Evolutionary conservation across 2,329 filamentous ascomycete genomes (phyloP).

Genomic region (Cytospora piceae): DNA sequence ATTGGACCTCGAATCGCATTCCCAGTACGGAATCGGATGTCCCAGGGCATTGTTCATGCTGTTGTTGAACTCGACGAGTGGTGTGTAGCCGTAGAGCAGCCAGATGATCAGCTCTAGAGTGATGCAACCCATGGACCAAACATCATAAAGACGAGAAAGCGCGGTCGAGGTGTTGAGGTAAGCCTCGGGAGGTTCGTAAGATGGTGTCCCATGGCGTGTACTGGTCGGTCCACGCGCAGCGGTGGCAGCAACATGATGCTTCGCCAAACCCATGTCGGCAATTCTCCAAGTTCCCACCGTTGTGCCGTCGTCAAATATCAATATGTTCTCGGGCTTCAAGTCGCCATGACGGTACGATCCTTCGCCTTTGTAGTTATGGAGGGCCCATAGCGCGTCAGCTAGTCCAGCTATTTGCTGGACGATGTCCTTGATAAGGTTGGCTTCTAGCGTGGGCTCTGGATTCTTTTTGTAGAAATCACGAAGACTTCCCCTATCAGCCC

Average conservation of each 20-base stretch:
- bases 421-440: background rate
- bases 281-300: conserved; percentile 7
- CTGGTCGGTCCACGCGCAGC: conserved; percentile 27
- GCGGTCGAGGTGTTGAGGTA: background rate
- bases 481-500: conserved; percentile 27
- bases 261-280: conserved; percentile 12
- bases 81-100: conserved; percentile 34
- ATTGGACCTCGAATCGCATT: background rate
- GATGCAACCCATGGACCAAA: conserved; percentile 41
- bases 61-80: conserved; percentile 8
- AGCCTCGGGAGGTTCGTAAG: conserved; percentile 20
- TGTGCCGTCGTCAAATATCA: background rate
- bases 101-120: conserved; percentile 38
- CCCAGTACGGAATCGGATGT: background rate
- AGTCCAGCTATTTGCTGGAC: conserved; percentile 6
- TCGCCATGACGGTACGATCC: conserved; percentile 14
- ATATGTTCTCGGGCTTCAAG: conserved; percentile 16
- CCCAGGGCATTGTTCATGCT: background rate
- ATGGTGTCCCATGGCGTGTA: background rate
- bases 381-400: conserved; percentile 4
- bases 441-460: background rate
- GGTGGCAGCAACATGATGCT: conserved; percentile 19
- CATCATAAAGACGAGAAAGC: conserved; percentile 36
- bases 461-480: conserved; percentile 15
- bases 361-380: conserved; percentile 8